Evolutionary conservation across 495 filamentous ascomycete species (phyloP), one percentile per base, ranked within the genome.

Genomic region (Talaromyces borbonicus): DNA sequence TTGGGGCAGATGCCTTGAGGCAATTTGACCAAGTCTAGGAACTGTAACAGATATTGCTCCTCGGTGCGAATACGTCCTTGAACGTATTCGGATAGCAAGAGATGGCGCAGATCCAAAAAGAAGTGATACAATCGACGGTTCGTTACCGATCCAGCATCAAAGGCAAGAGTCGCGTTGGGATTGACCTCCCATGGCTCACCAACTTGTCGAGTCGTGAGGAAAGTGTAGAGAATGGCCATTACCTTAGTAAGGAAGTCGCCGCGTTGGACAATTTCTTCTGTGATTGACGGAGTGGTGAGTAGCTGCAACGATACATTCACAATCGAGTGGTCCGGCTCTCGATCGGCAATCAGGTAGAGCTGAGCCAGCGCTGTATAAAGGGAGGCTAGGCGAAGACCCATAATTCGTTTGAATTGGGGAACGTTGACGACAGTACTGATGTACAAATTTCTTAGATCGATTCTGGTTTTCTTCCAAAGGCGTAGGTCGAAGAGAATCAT

Each of bases 1-100:
- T 97, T 99, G 11, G 92, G 93, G 54, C 90, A 95, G 31, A 97
- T 94, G 0, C 92, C 92, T 63, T 99, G 92, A 41, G 93, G 87
- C 25, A 99, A 72, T 54, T 95, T 93, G 50, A 94, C 87, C 3
- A 99, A 70, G 56, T 99, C 93, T 19, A 99, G 71, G 65, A 97
- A 97, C 55, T 99, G 92, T 51, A 89, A 71, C 42, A 93, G 72
- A 56, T 97, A 97, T 48, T 86, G 78, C 38, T 84, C 78, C 58
- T 97, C 88, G 0, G 72, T 79, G 8, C 92, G 73, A 27, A 97
- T 74, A 26, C 81, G 79, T 40, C 85, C 77, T 56, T 93, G 87
- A 9, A 96, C 87, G 58, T 92, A 83, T 31, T 85, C 80, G 0
- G 87, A 90, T 14, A 81, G 79, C 45, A 95, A 81, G 20, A 99